Conservation (phyloP, 2,329 filamentous ascomycete genomes). For the Nemania abortiva region DNA sequence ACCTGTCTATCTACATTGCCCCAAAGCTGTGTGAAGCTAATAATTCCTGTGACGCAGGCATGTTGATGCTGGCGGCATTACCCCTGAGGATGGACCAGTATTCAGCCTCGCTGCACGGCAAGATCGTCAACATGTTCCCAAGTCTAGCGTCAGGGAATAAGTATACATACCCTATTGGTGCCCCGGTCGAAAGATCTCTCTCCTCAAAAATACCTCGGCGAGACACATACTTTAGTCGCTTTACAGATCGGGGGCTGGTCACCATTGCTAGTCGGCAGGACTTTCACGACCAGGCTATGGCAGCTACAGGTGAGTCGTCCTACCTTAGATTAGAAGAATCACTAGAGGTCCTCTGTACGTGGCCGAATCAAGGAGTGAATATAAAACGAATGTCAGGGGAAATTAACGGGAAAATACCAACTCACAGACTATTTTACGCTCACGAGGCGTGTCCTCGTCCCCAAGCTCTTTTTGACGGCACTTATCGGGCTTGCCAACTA, state of each 20-base stretch:
- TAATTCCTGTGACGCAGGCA: neutral
- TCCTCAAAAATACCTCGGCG: neutral
- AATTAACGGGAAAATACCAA: neutral
- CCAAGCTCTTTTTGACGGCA: too few relatives aligned
- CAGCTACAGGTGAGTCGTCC: neutral
- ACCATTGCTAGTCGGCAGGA: neutral
- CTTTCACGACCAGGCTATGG: neutral
- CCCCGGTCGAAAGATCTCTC: too few relatives aligned
- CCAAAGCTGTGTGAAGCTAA: neutral
- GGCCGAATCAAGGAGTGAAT: too few relatives aligned
- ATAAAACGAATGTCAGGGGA: too few relatives aligned
- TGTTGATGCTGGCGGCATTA: constrained; percentile 20
- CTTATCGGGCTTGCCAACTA: too few relatives aligned
- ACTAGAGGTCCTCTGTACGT: too few relatives aligned
- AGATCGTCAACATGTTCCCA: neutral
- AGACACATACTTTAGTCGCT: neutral
- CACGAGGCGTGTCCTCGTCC: too few relatives aligned
- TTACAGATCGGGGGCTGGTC: neutral
- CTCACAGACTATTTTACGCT: neutral
- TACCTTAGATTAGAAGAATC: neutral
- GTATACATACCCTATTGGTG: neutral
- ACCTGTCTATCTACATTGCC: neutral
- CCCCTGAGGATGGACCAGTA: neutral
- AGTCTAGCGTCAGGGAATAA: neutral
- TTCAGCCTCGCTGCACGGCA: neutral